Percentiles rank a stretch among this genome's conserved stretches.
These are phyloP conservation scores for Arthrobotrys pseudoclavata DNA, from an alignment of 2,329 filamentous ascomycete genomes.

Conservation along the genomic window DNA sequence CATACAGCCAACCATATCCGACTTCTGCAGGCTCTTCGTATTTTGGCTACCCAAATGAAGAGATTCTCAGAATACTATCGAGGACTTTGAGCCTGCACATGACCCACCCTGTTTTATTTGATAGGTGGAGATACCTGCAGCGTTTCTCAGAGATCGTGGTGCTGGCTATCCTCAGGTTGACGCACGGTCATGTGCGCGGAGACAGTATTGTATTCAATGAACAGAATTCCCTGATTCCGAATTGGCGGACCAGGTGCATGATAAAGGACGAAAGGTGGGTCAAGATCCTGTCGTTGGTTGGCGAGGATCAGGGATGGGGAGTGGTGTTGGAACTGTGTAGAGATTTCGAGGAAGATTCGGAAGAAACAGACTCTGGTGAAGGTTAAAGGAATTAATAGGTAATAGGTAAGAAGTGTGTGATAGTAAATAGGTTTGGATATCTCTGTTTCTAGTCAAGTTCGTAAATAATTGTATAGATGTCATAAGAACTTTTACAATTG, in stretches of 20 bases:
- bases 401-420: not conserved
- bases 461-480: constrained; percentile 4
- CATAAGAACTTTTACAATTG: not conserved
- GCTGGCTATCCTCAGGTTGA: constrained; percentile 38
- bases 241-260: constrained; percentile 52
- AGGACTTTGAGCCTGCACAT: constrained; percentile 39
- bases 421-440: constrained; percentile 6
- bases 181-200: constrained; percentile 24
- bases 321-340: constrained; percentile 43
- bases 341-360: constrained; percentile 32
- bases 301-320: constrained; percentile 43
- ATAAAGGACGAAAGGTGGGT: constrained; percentile 49
- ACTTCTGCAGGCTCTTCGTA: constrained; percentile 22
- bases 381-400: not conserved
- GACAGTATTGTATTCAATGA: constrained; percentile 35
- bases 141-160: constrained; percentile 55
- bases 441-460: constrained; percentile 17
- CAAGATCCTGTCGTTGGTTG: constrained; percentile 40
- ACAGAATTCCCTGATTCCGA: constrained; percentile 32
- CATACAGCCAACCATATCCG: constrained; percentile 11
- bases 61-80: constrained; percentile 38
- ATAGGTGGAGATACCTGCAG: constrained; percentile 40
- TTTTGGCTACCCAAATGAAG: constrained; percentile 9
- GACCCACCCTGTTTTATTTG: constrained; percentile 47
- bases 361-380: constrained; percentile 40